phyloP scores from a whole-genome alignment of 257 asterid genomes.

The Vinca minor region DNA sequence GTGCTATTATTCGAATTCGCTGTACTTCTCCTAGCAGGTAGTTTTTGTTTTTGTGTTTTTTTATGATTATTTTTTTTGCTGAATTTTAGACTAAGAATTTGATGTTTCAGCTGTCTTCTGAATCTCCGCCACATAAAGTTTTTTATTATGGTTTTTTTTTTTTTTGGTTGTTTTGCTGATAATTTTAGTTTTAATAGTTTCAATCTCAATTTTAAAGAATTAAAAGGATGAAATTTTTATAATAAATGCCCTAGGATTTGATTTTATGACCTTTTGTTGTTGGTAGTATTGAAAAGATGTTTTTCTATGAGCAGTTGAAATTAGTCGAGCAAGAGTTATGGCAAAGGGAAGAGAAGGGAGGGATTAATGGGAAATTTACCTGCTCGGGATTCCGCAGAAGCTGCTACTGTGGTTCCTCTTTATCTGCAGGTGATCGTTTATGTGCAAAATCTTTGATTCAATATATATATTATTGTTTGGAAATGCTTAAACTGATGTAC shows the following conservation, averaged over 20 bases:
- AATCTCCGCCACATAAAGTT: slow-evolving; percentile 1
- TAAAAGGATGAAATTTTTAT: background rate
- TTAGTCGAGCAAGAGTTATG: slow-evolving; percentile 96
- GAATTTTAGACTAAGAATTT: background rate
- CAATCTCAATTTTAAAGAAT: background rate
- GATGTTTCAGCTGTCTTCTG: background rate
- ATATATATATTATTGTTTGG: slow-evolving; percentile 1
- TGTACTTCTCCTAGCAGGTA: slow-evolving; percentile 98
- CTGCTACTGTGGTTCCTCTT: slow-evolving; percentile 34
- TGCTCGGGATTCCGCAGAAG: slow-evolving; percentile 72
- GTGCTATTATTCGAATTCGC: slow-evolving; percentile 92
- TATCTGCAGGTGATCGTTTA: slow-evolving; percentile 51
- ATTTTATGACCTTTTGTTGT: background rate
- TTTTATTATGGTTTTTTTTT: no score
- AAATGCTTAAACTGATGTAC: slow-evolving; percentile 4
- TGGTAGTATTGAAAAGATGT: background rate
- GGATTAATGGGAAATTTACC: slow-evolving; percentile 90
- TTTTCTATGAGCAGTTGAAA: slow-evolving; percentile 45
- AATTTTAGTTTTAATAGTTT: background rate
- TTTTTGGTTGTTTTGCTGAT: background rate
- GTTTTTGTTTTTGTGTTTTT: background rate
- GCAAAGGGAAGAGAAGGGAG: slow-evolving; percentile 99
- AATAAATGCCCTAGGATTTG: background rate
- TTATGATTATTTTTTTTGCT: background rate
- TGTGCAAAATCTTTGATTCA: background rate